Conservation (phyloP, 148 eudicot species). For the Persicaria maculosa region DNA sequence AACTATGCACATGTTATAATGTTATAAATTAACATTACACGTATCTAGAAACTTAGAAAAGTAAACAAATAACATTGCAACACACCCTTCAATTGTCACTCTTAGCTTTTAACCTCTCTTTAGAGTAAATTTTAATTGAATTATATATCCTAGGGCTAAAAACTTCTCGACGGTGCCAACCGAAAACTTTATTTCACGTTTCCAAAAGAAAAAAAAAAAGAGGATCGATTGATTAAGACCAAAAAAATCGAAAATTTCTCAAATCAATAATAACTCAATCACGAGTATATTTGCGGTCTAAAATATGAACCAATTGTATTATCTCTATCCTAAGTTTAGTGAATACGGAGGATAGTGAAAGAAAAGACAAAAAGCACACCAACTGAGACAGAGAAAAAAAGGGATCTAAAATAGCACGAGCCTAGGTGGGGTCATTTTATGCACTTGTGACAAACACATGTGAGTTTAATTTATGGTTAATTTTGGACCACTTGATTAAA, state of each 20-base stretch:
- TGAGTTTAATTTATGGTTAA: neutral
- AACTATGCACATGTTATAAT: too few relatives aligned
- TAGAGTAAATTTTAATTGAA: too few relatives aligned
- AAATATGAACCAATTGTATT: neutral
- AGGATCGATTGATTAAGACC: neutral
- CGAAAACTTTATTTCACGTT: too few relatives aligned
- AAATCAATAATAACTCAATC: neutral
- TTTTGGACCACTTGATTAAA: neutral
- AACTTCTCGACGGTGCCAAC: too few relatives aligned
- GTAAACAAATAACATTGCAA: too few relatives aligned
- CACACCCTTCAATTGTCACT: too few relatives aligned
- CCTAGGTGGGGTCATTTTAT: neutral
- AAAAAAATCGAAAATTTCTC: too few relatives aligned
- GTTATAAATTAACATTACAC: too few relatives aligned
- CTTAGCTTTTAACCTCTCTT: too few relatives aligned
- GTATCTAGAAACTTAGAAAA: too few relatives aligned
- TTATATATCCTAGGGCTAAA: too few relatives aligned
- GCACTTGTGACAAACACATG: slow-evolving; percentile 8
- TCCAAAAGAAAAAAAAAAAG: too few relatives aligned
- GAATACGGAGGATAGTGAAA: neutral
- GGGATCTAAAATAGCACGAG: neutral
- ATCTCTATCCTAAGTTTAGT: neutral
- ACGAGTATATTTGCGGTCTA: neutral
- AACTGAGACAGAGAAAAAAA: slow-evolving; percentile 5
- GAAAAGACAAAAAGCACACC: slow-evolving; percentile 3